phyloP scores from a whole-genome alignment of 495 filamentous ascomycete genomes.

The Xylaria scruposa region DNA sequence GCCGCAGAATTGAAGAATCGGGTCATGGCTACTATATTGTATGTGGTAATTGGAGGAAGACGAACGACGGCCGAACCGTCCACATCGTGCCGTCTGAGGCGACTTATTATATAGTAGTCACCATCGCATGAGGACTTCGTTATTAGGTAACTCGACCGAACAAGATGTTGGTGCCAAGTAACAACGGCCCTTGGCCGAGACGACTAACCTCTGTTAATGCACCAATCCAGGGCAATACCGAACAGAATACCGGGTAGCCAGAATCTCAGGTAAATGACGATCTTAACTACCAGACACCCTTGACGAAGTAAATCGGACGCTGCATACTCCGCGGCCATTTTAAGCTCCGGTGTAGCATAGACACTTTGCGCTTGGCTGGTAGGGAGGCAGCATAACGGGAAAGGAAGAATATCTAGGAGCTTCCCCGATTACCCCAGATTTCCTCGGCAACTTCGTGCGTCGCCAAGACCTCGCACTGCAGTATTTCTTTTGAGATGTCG shows the following conservation, averaged over 20 bases:
- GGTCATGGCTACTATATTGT: conserved; percentile 13
- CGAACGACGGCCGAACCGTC: not conserved
- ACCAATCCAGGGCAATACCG: conserved; percentile 19
- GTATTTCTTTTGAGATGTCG: not conserved
- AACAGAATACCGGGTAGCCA: no score
- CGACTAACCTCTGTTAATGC: conserved; percentile 11
- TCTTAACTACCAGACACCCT: not conserved
- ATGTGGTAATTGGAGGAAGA: not conserved
- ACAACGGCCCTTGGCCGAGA: not conserved
- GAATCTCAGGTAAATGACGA: conserved; percentile 11
- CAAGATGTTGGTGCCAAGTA: conserved; percentile 12
- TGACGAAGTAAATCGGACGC: not conserved
- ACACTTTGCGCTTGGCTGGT: not conserved
- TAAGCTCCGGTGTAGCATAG: not conserved
- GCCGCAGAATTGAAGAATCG: conserved; percentile 3
- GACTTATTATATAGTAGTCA: not conserved
- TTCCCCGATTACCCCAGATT: conserved; percentile 1
- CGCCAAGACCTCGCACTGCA: not conserved
- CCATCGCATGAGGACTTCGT: not conserved
- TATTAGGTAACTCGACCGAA: not conserved
- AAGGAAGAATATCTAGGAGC: not conserved
- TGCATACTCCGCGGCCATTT: conserved; percentile 20
- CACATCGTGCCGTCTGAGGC: not conserved
- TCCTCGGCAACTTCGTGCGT: not conserved
- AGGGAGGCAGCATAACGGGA: not conserved